phyloP scores from a whole-genome alignment of 148 eudicot genomes.

The Vaccinium myrtillus region DNA sequence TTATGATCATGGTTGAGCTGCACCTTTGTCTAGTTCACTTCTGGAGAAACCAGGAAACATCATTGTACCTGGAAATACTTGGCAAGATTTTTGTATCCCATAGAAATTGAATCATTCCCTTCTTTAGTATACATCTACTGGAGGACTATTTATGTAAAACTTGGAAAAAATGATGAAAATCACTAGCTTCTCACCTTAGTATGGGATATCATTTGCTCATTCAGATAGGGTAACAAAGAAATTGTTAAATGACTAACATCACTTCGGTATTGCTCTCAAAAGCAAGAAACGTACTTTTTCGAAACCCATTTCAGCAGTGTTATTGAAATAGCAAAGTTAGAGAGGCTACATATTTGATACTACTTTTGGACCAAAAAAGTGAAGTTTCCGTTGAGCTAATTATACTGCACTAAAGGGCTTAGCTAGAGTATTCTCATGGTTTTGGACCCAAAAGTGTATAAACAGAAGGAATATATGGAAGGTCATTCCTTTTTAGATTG shows the following conservation, averaged over 20 bases:
- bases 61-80: background rate
- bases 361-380: background rate
- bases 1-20: background rate
- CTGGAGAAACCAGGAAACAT: background rate
- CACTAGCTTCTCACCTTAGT: no score
- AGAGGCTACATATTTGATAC: background rate
- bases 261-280: background rate
- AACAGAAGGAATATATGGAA: background rate
- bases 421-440: background rate
- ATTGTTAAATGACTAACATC: no score
- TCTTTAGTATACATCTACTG: background rate
- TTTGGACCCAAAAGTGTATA: background rate
- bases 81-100: background rate
- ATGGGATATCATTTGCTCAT: no score
- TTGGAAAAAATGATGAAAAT: background rate
- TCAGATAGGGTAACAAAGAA: no score
- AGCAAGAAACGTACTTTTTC: background rate
- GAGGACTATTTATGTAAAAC: background rate
- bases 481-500: background rate
- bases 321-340: background rate
- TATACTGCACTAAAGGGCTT: background rate
- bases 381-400: background rate
- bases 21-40: background rate
- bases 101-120: background rate
- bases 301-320: background rate